Conservation (phyloP, 768 basidiomycete species). For the Candolleomyces aberdarensis region DNA sequence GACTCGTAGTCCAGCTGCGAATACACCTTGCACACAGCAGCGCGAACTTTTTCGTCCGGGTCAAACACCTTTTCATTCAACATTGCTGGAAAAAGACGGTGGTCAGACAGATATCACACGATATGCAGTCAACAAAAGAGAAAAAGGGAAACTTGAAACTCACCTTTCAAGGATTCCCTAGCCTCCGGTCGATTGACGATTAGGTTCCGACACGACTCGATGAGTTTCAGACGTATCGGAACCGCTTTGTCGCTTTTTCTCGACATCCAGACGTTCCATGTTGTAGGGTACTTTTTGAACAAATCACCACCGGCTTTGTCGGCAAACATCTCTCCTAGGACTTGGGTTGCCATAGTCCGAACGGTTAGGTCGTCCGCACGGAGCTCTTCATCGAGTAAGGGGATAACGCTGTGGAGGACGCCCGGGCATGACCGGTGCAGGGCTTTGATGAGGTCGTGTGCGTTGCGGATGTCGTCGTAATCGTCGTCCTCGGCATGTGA, state of each 20-base stretch:
- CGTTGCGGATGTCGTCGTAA: slow-evolving; percentile 63
- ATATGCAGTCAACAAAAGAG: too few relatives aligned
- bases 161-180: slow-evolving; percentile 70
- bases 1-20: slow-evolving; percentile 89
- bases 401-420: slow-evolving; percentile 86
- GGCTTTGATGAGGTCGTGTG: slow-evolving; percentile 84
- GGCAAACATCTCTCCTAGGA: slow-evolving; percentile 87
- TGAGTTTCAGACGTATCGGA: slow-evolving; percentile 71
- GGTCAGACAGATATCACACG: too few relatives aligned
- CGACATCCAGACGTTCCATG: slow-evolving; percentile 83
- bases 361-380: slow-evolving; percentile 69
- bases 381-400: slow-evolving; percentile 89
- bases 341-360: slow-evolving; percentile 79
- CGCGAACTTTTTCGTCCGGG: slow-evolving; percentile 88
- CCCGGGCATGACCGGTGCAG: slow-evolving; percentile 78
- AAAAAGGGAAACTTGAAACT: slow-evolving; percentile 12
- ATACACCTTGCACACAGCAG: slow-evolving; percentile 79
- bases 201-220: slow-evolving; percentile 65
- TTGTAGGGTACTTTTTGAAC: slow-evolving; percentile 72
- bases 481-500: slow-evolving; percentile 60
- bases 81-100: slow-evolving; percentile 37
- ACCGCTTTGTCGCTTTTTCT: slow-evolving; percentile 75
- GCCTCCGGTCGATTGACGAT: slow-evolving; percentile 66
- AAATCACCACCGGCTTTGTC: slow-evolving; percentile 73
- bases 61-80: slow-evolving; percentile 70